Percentiles rank a stretch among this genome's conserved stretches.
Evolutionary conservation across 2,329 filamentous ascomycete genomes (phyloP).

Genomic region (Emydomyces testavorans): DNA sequence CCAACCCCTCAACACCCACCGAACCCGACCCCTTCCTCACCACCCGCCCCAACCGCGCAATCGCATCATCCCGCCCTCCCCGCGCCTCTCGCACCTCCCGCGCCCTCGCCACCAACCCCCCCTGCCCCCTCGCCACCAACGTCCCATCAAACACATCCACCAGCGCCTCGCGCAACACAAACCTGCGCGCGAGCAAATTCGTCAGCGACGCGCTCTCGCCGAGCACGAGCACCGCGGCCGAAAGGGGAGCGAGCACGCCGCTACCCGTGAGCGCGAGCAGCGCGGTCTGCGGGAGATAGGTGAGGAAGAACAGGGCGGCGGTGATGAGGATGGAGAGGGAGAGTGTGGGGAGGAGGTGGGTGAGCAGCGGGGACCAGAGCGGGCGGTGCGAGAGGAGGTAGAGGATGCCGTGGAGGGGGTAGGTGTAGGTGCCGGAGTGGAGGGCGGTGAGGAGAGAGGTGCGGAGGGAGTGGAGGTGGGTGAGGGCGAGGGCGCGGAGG

Average conservation of each 20-base stretch:
- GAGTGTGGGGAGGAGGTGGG: slow-evolving; percentile 51
- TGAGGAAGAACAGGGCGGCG: slow-evolving; percentile 71
- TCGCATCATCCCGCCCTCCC: slow-evolving; percentile 35
- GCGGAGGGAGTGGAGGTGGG: slow-evolving; percentile 60
- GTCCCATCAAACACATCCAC: slow-evolving; percentile 80
- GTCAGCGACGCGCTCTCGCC: slow-evolving; percentile 45
- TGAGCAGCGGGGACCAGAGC: slow-evolving; percentile 49
- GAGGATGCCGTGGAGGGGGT: slow-evolving; percentile 63
- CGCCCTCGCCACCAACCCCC: slow-evolving; percentile 58
- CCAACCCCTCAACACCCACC: slow-evolving; percentile 36
- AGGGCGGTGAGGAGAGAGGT: slow-evolving; percentile 56
- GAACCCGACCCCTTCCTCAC: slow-evolving; percentile 41
- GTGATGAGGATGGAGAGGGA: slow-evolving; percentile 62
- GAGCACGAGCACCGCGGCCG: slow-evolving; percentile 48
- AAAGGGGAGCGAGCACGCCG: slow-evolving; percentile 56
- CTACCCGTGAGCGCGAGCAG: slow-evolving; percentile 74
- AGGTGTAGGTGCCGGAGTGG: slow-evolving; percentile 68
- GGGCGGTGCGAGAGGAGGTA: slow-evolving; percentile 48
- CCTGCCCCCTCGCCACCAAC: slow-evolving; percentile 44
- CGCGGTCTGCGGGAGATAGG: slow-evolving; percentile 74
- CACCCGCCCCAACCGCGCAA: slow-evolving; percentile 47
- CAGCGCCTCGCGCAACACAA: slow-evolving; percentile 68
- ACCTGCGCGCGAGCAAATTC: slow-evolving; percentile 45
- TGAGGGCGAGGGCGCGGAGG: slow-evolving; percentile 47
- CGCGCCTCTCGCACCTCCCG: slow-evolving; percentile 52